Evolutionary conservation across 208 protist species (phyloP).

Genomic region (Angomonas desouzai): DNA sequence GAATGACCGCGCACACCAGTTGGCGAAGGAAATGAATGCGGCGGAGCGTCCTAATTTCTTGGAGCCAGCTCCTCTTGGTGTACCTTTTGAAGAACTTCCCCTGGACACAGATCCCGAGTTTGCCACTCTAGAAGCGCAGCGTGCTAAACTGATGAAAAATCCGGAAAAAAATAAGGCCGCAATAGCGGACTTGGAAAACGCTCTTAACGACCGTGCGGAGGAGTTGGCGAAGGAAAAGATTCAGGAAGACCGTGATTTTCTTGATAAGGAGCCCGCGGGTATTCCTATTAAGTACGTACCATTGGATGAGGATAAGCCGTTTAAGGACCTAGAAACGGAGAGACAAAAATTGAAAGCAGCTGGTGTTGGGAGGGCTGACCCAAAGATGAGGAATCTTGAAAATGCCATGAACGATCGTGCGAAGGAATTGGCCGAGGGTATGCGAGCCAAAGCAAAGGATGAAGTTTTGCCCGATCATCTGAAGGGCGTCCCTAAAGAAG

Average conservation of each 20-base stretch:
- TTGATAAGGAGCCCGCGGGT: slow-evolving; percentile 59
- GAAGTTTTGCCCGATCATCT: slow-evolving; percentile 38
- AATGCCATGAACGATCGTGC: slow-evolving; percentile 62
- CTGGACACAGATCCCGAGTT: slow-evolving; percentile 70
- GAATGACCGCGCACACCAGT: slow-evolving; percentile 67
- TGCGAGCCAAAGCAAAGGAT: slow-evolving; percentile 27
- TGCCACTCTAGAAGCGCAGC: slow-evolving; percentile 57
- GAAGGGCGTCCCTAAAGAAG: slow-evolving; percentile 46
- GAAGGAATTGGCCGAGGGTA: slow-evolving; percentile 38
- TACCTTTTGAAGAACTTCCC: slow-evolving; percentile 60
- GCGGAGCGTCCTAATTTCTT: slow-evolving; percentile 61
- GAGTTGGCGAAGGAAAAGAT: slow-evolving; percentile 73
- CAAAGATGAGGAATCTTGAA: slow-evolving; percentile 48
- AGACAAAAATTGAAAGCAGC: slow-evolving; percentile 43
- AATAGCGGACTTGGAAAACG: slow-evolving; percentile 44
- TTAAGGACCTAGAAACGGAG: slow-evolving; percentile 59
- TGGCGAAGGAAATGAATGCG: slow-evolving; percentile 64
- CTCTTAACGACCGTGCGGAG: slow-evolving; percentile 57
- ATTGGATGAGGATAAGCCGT: slow-evolving; percentile 59
- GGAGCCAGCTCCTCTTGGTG: slow-evolving; percentile 32
- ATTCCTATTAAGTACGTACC: slow-evolving; percentile 59
- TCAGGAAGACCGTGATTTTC: slow-evolving; percentile 57
- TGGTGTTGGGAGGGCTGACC: slow-evolving; percentile 26
- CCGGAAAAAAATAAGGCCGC: slow-evolving; percentile 56
- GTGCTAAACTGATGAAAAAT: slow-evolving; percentile 50